Conservation (phyloP, 495 filamentous ascomycete species). For the Daldinia childiae region DNA sequence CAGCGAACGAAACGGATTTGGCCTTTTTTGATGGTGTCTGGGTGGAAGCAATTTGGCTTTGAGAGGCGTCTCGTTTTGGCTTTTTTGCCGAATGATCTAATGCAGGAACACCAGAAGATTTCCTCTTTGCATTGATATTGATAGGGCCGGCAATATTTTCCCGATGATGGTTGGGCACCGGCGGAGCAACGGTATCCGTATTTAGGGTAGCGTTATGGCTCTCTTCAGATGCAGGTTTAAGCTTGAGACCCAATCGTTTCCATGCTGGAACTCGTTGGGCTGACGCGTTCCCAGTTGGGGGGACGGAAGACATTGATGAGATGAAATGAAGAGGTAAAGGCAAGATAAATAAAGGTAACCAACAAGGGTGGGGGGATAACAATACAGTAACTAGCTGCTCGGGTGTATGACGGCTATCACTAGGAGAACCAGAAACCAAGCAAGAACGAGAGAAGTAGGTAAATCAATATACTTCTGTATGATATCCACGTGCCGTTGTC, state of each 20-base stretch:
- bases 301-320: slow-evolving; percentile 47
- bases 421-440: slow-evolving; percentile 2
- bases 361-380: slow-evolving; percentile 26
- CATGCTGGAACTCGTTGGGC: slow-evolving; percentile 70
- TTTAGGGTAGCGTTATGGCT: slow-evolving; percentile 43
- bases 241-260: slow-evolving; percentile 80
- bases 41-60: slow-evolving; percentile 37
- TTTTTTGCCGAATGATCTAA: slow-evolving; percentile 48
- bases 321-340: slow-evolving; percentile 38
- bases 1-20: slow-evolving; percentile 83
- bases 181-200: slow-evolving; percentile 36
- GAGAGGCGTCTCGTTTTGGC: slow-evolving; percentile 40
- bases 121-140: slow-evolving; percentile 44
- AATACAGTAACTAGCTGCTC: slow-evolving; percentile 18
- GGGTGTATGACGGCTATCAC: slow-evolving; percentile 18
- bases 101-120: slow-evolving; percentile 48
- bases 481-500: slow-evolving; percentile 31
- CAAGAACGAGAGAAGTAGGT: background rate
- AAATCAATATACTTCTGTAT: slow-evolving; percentile 27
- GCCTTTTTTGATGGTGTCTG: slow-evolving; percentile 52
- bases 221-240: slow-evolving; percentile 66
- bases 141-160: slow-evolving; percentile 37
- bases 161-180: slow-evolving; percentile 46
- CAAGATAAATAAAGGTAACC: slow-evolving; percentile 26
- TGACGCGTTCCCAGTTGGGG: slow-evolving; percentile 45